Base-by-base conservation (phyloP, 495 filamentous ascomycete species). In the Poronia punctata region DNA sequence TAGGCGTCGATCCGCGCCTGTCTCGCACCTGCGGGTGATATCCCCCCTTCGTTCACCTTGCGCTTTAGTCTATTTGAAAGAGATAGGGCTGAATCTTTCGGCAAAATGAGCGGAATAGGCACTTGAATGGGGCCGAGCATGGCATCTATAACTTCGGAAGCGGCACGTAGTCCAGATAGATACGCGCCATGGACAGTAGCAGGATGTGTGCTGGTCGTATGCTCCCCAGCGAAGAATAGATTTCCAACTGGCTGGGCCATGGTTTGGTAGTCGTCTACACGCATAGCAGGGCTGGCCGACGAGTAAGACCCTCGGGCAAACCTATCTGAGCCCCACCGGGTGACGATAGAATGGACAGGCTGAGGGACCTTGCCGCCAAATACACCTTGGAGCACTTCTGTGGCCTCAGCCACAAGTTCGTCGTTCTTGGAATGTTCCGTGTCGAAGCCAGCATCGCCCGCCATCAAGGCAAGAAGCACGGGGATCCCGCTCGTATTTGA, bases 181-280 rank as follows among this genome's bases (percentile, higher is more conserved):
- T 95, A 99, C 5, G 92, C 92, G 5, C 92, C 92, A 50, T 99
- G 92, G 1, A 97, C 92, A 4, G 92, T 97, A 19, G 92, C 92
- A 7, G 92, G 92, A 60, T 99, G 89, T 2, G 87, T 93, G 32
- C 86, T 87, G 59, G 83, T 94, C 3, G 92, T 96, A 26, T 92
- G 90, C 64, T 99, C 92, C 17, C 92, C 92, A 3, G 93, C 92
- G 63, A 99, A 99, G 67, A 90, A 88, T 12, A 99, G 67, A 43
- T 92, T 94, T 25, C 86, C 87, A 32, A 95, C 67, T 2, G 80
- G 65, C 47, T 74, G 66, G n/a, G 92, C 89, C 86, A 97, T 95
- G 14, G 78, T 65, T 56, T 97, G 86, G 60, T 97, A 97, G 60
- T 99, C 92, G 29, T 86, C 86, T 1, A 84, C 79, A 16, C 76